A percentile compares a stretch with the other conserved stretches of the same genome.
phyloP scores from a whole-genome alignment of 768 basidiomycete species.

The Calocera cornea region DNA sequence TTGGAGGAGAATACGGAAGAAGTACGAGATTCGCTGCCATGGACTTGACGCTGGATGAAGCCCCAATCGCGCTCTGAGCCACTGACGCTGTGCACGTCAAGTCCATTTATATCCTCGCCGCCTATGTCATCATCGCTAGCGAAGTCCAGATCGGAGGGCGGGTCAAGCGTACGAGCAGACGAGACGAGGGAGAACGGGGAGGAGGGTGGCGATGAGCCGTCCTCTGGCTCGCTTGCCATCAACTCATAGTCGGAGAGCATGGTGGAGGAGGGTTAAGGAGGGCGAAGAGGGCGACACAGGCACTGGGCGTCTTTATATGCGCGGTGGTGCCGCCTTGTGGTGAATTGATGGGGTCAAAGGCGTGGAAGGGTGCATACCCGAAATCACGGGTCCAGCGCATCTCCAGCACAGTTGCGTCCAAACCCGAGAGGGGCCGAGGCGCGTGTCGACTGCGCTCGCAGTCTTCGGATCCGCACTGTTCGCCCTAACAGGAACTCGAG shows the following conservation, averaged over 20 bases:
- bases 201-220: neutral
- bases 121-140: neutral
- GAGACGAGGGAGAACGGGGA: neutral
- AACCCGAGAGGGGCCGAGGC: neutral
- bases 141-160: neutral
- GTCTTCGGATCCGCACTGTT: too few relatives aligned
- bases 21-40: neutral
- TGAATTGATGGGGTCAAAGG: neutral
- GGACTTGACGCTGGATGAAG: neutral
- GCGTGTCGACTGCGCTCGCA: neutral
- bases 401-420: neutral
- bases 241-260: conserved; percentile 1
- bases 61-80: neutral
- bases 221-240: neutral
- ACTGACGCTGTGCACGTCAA: neutral
- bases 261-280: neutral
- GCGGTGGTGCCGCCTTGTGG: neutral
- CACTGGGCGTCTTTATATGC: neutral
- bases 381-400: neutral
- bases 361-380: neutral
- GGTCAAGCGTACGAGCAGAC: neutral
- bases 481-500: too few relatives aligned
- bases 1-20: neutral
- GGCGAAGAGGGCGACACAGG: neutral
- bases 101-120: neutral